Base-by-base conservation (phyloP, 805 yeast species). In the Candida yuanshanica region DNA sequence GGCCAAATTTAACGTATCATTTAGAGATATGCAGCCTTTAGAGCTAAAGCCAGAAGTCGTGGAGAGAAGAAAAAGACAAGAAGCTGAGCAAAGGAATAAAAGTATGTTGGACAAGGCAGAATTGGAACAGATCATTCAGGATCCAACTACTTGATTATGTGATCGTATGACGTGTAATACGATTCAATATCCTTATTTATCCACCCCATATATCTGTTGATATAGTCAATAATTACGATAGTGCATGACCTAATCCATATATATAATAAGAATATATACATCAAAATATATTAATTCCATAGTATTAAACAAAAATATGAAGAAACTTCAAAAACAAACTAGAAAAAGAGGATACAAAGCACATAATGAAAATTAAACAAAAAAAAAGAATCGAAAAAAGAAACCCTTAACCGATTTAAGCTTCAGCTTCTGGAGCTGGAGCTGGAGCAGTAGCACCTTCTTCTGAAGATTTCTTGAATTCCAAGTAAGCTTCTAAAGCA, bases 401-500 rank as follows among this genome's bases (percentile, higher is more conserved):
- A 31, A 31, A 18, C 34, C 34, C 12, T 38, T 26, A 33, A 24
- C 33, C 20, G 8, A 22, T n/a, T 37, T 41, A 39, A 39, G 51
- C 47, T 42, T 39, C 43, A 43, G 49, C 32, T 35, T 42, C 44
- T 24, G 41, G 47, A 29, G 46, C 39, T 29, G 53, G 45, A 38
- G 43, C 36, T 44, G 45, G 39, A 18, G 47, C 44, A 29, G 35
- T 41, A 35, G 33, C 39, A 32, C 23, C 18, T 37, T 46, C 49
- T 36, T 44, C 45, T 26, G 44, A 34, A 17, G 45, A 27, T 34
- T 81, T 81, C 71, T 85, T 81, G 79, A 83, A 90, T 61, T 84
- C 87, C 71, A 87, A 89, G 70, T 87, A 91, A 62, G 97, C 97
- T 69, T 83, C 79, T 57, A 83, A 78, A 54, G 99, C 99, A 68